These are phyloP conservation scores for Neoarthrinium moseri DNA, from an alignment of 2,329 filamentous ascomycete species.

Conservation along the genomic window DNA sequence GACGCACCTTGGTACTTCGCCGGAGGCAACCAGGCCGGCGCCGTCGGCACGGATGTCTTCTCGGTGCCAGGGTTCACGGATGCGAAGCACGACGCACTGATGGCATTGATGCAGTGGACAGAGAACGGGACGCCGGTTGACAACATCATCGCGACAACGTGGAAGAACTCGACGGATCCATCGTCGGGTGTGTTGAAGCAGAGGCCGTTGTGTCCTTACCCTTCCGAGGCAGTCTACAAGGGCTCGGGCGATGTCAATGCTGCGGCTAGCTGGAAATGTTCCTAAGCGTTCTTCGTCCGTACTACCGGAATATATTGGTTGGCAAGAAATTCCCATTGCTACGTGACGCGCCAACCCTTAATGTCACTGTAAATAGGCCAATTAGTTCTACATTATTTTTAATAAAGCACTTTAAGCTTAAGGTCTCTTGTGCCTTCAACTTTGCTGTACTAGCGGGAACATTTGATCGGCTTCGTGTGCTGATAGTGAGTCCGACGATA, in stretches of 20 bases:
- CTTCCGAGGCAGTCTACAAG: not conserved
- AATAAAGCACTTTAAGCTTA: too few relatives aligned
- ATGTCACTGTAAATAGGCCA: too few relatives aligned
- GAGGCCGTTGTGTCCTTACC: not conserved
- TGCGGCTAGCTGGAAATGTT: constrained; percentile 1
- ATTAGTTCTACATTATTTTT: too few relatives aligned
- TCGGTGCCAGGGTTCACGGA: constrained; percentile 27
- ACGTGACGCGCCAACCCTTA: too few relatives aligned
- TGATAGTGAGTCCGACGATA: too few relatives aligned
- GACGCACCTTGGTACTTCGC: constrained; percentile 14
- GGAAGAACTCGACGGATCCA: not conserved
- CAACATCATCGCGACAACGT: constrained; percentile 9
- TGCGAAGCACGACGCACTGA: constrained; percentile 23
- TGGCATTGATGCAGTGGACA: constrained; percentile 27
- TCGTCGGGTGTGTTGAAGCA: not conserved
- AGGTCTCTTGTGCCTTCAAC: too few relatives aligned
- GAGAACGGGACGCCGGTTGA: constrained; percentile 21
- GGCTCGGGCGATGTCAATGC: not conserved
- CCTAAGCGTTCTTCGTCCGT: too few relatives aligned
- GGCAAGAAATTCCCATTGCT: too few relatives aligned
- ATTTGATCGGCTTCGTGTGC: too few relatives aligned
- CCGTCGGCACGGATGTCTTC: constrained; percentile 12
- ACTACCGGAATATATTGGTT: too few relatives aligned
- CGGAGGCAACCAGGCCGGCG: constrained; percentile 17
- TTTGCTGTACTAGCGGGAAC: too few relatives aligned